Conservation (phyloP, 2,329 filamentous ascomycete species). For the Escovopsis sp. region DNA sequence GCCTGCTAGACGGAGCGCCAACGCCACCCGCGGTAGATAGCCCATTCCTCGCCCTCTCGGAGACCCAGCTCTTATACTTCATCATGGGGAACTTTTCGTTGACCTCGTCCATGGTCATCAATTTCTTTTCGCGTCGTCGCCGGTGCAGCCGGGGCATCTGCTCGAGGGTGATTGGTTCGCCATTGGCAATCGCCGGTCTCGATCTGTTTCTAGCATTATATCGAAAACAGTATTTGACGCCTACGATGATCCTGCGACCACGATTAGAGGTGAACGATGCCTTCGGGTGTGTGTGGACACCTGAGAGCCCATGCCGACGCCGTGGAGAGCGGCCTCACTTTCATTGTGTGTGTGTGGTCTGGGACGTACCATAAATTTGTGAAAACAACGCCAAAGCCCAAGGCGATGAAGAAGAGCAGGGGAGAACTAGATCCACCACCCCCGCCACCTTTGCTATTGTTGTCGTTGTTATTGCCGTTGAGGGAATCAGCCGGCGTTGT, state of each 20-base stretch:
- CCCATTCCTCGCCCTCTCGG: conserved; percentile 67
- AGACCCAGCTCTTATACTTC: conserved; percentile 95
- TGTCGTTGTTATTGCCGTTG: no score
- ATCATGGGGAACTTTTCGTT: conserved; percentile 91
- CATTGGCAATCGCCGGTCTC: conserved; percentile 61
- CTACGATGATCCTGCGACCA: conserved; percentile 80
- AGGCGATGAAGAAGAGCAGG: conserved; percentile 70
- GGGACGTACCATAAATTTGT: conserved; percentile 83
- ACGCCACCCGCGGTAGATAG: conserved; percentile 76
- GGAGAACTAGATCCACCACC: conserved; percentile 25
- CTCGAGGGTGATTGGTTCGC: conserved; percentile 77
- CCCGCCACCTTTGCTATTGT: conserved; percentile 3
- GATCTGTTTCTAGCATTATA: conserved; percentile 91
- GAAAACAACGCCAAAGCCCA: conserved; percentile 96
- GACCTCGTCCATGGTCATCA: conserved; percentile 98
- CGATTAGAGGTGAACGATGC: not conserved
- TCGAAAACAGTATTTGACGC: conserved; percentile 97
- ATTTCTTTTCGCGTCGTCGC: conserved; percentile 84
- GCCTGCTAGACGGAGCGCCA: conserved; percentile 54
- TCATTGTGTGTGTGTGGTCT: not conserved
- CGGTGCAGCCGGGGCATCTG: conserved; percentile 75
- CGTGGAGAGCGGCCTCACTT: not conserved
- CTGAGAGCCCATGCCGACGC: not conserved
- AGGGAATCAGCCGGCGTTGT: conserved; percentile 7
- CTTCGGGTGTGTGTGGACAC: not conserved